Percentiles rank a stretch among this genome's conserved stretches.
Evolutionary conservation across 2,329 filamentous ascomycete genomes (phyloP).

Genomic region (Calonectria montana): DNA sequence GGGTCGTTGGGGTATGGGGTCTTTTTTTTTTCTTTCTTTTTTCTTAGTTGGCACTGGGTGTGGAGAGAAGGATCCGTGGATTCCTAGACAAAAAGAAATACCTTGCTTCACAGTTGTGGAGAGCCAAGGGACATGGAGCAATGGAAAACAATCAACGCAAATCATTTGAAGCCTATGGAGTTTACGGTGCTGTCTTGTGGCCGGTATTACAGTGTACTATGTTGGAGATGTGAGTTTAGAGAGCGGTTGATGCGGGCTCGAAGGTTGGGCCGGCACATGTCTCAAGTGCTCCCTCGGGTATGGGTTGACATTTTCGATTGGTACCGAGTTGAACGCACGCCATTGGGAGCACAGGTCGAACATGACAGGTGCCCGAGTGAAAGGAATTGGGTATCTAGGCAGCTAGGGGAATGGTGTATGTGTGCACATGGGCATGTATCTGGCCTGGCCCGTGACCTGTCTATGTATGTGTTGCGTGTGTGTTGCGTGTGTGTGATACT

Average conservation of each 20-base stretch:
- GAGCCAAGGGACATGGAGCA: constrained; percentile 29
- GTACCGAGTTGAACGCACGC: neutral
- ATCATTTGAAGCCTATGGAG: constrained; percentile 19
- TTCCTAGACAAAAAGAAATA: constrained; percentile 44
- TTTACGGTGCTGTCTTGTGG: constrained; percentile 25
- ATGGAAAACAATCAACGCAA: constrained; percentile 37
- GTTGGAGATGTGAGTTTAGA: constrained; percentile 21
- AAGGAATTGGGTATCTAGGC: neutral
- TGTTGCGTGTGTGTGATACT: constrained; percentile 7
- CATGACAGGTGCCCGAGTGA: neutral
- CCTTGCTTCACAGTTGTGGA: constrained; percentile 31
- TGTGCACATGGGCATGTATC: neutral
- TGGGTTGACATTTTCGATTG: constrained; percentile 3
- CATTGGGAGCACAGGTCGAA: neutral
- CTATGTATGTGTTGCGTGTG: neutral
- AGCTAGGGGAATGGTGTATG: neutral
- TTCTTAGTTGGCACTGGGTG: constrained; percentile 7
- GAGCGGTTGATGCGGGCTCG: constrained; percentile 6
- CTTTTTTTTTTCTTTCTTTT: constrained; percentile 22
- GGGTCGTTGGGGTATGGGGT: constrained; percentile 29
- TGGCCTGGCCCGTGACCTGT: neutral
- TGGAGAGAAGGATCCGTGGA: constrained; percentile 32
- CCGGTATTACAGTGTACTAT: constrained; percentile 28
- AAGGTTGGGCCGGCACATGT: constrained; percentile 15
- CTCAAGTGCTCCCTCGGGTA: constrained; percentile 15